phyloP scores from a whole-genome alignment of 2,329 filamentous ascomycete species.

The Ophiognomonia clavigignenti-juglandacearum region DNA sequence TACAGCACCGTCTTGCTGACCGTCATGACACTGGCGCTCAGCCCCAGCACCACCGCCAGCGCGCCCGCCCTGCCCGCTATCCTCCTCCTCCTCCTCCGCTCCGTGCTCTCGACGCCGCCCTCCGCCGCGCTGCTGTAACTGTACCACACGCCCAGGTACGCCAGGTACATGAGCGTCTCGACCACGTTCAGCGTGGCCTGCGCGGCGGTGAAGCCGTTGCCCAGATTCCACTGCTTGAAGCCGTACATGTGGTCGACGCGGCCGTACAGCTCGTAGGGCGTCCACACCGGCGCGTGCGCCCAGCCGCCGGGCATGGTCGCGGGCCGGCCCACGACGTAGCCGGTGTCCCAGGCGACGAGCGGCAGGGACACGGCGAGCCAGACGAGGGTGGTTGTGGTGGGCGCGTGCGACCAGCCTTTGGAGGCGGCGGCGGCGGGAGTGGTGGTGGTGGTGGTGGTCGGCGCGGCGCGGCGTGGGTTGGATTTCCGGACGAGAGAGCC shows the following conservation, averaged over 20 bases:
- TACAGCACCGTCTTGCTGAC: slow-evolving; percentile 58
- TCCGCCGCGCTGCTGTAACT: slow-evolving; percentile 18
- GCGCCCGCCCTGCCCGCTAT: slow-evolving; percentile 40
- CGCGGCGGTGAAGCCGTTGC: slow-evolving; percentile 72
- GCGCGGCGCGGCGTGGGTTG: neutral
- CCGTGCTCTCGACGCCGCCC: slow-evolving; percentile 18
- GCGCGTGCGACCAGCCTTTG: slow-evolving; percentile 39
- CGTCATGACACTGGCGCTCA: slow-evolving; percentile 54
- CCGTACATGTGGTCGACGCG: slow-evolving; percentile 79
- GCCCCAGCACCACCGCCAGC: slow-evolving; percentile 41
- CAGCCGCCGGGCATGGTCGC: slow-evolving; percentile 75
- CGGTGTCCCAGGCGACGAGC: slow-evolving; percentile 75
- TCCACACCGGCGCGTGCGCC: slow-evolving; percentile 68
- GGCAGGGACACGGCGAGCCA: slow-evolving; percentile 75
- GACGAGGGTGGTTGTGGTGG: slow-evolving; percentile 44
- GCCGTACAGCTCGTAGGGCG: slow-evolving; percentile 77
- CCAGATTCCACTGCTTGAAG: slow-evolving; percentile 61
- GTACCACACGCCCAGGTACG: slow-evolving; percentile 30
- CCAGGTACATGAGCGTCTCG: slow-evolving; percentile 32
- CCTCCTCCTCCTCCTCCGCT: slow-evolving; percentile 26
- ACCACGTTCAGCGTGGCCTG: slow-evolving; percentile 50
- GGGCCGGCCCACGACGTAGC: slow-evolving; percentile 75
- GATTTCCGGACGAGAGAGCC: slow-evolving; percentile 2
- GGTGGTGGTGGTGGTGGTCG: slow-evolving; percentile 4
- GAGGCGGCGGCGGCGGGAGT: slow-evolving; percentile 5